Evolutionary conservation across 148 eudicot species (phyloP), one percentile per base, ranked within the genome.

Genomic region (Fagopyrum esculentum): DNA sequence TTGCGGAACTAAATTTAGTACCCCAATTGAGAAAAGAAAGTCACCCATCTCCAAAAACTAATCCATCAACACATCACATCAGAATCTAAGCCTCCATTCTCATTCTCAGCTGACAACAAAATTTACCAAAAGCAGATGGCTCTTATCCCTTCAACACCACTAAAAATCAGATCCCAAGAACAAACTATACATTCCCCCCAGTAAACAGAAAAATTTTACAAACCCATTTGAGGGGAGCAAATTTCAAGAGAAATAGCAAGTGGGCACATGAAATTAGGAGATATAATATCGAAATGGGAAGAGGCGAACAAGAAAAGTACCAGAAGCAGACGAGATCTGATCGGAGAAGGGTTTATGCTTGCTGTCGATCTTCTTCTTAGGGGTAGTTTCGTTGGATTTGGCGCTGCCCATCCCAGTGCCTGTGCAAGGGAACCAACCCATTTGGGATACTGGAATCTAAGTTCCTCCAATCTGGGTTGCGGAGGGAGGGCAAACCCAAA

Each of bases 341-440:
- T 71, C 74, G 43, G 55, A 9, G 30, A 15, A 46, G 54, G 55
- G 55, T 54, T 49, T 71, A 9, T 49, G 46, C 48, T 69, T 69
- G 59, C 17, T 10, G 51, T 45, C 17, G 54, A 29, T 8, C 74
- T 71, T 49, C 74, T 17, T 71, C 73, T 71, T 71, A 13, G 71
- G 47, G 45, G 71, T 66, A 13, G 46, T 66, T 45, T 66, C 55
- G 54, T 71, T 71, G 44, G 73, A 71, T 71, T 71, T 71, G 52
- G 52, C 73, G 26, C 52, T 26, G 73, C 73, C 73, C 55, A 49
- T 71, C 73, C 74, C 74, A 7, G 74, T 49, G 35, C 74, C 74
- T 4, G 74, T 71, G 74, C 74, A 71, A 15, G 74, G 74, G 74
- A 71, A 71, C 74, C 74, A 71, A 71, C 74, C 74, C 74, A 71